Conservation (phyloP, 1,139 yeast genomes). For the Suhomyces maxii region DNA sequence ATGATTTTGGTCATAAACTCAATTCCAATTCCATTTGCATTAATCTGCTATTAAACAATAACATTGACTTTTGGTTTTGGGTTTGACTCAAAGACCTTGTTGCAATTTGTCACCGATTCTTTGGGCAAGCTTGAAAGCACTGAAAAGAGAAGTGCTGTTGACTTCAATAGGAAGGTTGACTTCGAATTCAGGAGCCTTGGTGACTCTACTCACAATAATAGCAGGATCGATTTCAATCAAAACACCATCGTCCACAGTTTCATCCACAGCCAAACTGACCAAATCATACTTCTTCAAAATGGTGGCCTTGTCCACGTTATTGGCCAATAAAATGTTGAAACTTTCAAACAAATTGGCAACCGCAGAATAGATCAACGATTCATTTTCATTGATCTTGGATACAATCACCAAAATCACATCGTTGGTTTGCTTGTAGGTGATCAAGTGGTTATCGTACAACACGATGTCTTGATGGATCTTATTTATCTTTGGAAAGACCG, state of each 20-base stretch:
- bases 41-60: no score
- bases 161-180: conserved; percentile 60
- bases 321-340: conserved; percentile 70
- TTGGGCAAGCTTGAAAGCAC: conserved; percentile 89
- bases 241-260: conserved; percentile 88
- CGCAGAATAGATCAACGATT: conserved; percentile 74
- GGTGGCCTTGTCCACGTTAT: conserved; percentile 75
- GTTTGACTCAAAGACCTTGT: conserved; percentile 62
- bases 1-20: no score
- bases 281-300: conserved; percentile 83
- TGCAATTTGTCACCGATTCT: conserved; percentile 84
- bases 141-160: conserved; percentile 82
- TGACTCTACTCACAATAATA: conserved; percentile 84
- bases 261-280: conserved; percentile 85
- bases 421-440: conserved; percentile 85
- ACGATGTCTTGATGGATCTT: conserved; percentile 81
- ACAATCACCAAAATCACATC: conserved; percentile 72
- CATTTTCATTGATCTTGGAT: conserved; percentile 78
- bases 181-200: conserved; percentile 60
- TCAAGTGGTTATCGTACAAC: conserved; percentile 73
- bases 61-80: no score
- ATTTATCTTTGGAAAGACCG: conserved; percentile 69
- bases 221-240: conserved; percentile 88
- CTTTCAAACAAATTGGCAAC: conserved; percentile 80
- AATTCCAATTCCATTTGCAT: no score